Evolutionary conservation across 768 basidiomycete genomes (phyloP).

Genomic region (Pleurotus sapidus): DNA sequence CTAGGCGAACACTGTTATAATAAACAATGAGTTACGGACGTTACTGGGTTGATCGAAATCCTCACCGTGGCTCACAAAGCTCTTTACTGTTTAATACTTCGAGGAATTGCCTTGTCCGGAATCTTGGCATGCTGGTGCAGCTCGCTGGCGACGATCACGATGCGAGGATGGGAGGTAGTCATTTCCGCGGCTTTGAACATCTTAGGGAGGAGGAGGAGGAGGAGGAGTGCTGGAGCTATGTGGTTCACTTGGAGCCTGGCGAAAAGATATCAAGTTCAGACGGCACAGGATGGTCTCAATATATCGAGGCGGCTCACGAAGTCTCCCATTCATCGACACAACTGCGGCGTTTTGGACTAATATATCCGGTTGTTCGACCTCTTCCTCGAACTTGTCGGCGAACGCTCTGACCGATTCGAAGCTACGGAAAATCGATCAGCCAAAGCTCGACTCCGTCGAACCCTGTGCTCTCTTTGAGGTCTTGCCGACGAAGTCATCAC

Average conservation of each 20-base stretch:
- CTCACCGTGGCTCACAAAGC: no score
- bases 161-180: no score
- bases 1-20: no score
- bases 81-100: no score
- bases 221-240: constrained; percentile 36
- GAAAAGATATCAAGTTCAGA: not conserved
- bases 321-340: constrained; percentile 30
- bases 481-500: constrained; percentile 11
- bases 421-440: constrained; percentile 35
- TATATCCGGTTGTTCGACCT: constrained; percentile 35
- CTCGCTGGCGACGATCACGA: no score
- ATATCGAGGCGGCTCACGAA: constrained; percentile 23
- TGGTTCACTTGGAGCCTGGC: constrained; percentile 46
- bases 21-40: no score
- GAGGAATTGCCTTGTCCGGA: no score
- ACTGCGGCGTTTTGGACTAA: constrained; percentile 43
- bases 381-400: constrained; percentile 26
- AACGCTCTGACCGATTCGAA: constrained; percentile 40
- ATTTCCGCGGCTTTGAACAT: constrained; percentile 29
- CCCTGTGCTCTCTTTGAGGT: constrained; percentile 27
- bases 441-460: constrained; percentile 12
- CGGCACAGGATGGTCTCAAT: not conserved
- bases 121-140: no score
- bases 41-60: no score
- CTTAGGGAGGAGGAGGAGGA: constrained; percentile 39